Conservation (phyloP, 2,329 filamentous ascomycete species). For the Fusarium sublunatum region DNA sequence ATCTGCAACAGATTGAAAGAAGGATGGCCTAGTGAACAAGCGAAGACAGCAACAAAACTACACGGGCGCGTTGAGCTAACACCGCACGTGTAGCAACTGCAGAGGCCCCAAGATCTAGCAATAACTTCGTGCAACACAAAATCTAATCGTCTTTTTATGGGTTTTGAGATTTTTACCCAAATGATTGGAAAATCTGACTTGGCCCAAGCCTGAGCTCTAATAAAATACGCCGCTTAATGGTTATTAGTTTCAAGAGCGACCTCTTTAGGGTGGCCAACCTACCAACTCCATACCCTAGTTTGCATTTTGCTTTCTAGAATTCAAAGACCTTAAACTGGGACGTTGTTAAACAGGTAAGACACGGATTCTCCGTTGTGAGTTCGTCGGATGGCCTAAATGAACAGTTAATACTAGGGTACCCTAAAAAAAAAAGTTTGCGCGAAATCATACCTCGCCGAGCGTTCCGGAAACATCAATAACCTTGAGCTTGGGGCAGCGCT, state of each 20-base stretch:
- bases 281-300: conserved; percentile 44
- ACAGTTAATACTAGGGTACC: conserved; percentile 15
- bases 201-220: conserved; percentile 38
- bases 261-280: conserved; percentile 19
- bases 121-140: conserved; percentile 16
- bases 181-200: conserved; percentile 24
- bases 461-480: conserved; percentile 94
- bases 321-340: conserved; percentile 58
- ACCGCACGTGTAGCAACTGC: conserved; percentile 7
- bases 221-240: conserved; percentile 35
- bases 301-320: conserved; percentile 19
- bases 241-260: conserved; percentile 26
- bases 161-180: conserved; percentile 31
- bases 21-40: conserved; percentile 10
- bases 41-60: conserved; percentile 13
- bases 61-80: conserved; percentile 9
- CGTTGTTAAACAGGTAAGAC: conserved; percentile 76
- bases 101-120: conserved; percentile 9
- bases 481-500: conserved; percentile 80
- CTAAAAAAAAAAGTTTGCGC: not conserved
- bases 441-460: conserved; percentile 65
- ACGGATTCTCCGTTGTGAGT: conserved; percentile 75
- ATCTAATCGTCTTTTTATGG: conserved; percentile 31
- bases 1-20: conserved; percentile 3
- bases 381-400: conserved; percentile 69